A percentile compares a stretch with the other conserved stretches of the same genome.
Conservation (phyloP, 1,284 basidiomycete genomes). For the Gomphus bonarii region DNA sequence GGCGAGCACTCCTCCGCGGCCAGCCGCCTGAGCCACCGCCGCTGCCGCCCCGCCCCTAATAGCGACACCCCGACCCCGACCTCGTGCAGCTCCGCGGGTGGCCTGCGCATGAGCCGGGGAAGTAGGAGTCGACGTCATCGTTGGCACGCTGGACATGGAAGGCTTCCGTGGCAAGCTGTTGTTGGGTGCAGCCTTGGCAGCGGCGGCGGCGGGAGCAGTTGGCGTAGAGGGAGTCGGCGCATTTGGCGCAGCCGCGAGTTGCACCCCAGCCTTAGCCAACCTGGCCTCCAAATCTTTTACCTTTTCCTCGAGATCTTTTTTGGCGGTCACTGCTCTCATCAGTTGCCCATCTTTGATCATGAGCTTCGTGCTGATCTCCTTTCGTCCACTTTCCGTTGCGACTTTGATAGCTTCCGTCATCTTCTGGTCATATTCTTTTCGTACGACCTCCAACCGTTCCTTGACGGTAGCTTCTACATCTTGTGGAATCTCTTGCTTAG, state of each 20-base stretch:
- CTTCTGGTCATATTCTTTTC: constrained; percentile 40
- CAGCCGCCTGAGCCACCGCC: constrained; percentile 13
- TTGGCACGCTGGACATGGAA: constrained; percentile 9
- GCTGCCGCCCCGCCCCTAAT: constrained; percentile 30
- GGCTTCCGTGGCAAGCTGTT: constrained; percentile 12
- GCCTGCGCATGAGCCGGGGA: constrained; percentile 14
- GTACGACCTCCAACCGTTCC: constrained; percentile 35
- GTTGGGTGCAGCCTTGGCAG: neutral
- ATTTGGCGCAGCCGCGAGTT: neutral
- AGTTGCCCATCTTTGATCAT: constrained; percentile 63
- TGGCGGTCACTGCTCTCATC: constrained; percentile 39
- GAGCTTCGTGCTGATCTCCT: constrained; percentile 46
- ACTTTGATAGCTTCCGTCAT: constrained; percentile 29
- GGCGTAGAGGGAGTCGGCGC: constrained; percentile 10
- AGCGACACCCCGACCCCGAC: constrained; percentile 22
- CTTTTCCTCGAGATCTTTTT: constrained; percentile 6
- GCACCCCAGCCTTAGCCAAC: too few species aligned
- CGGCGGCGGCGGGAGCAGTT: neutral
- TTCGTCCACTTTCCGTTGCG: constrained; percentile 56
- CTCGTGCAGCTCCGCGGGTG: constrained; percentile 25
- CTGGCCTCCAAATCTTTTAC: constrained; percentile 59
- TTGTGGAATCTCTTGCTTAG: constrained; percentile 21
- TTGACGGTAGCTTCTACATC: constrained; percentile 35
- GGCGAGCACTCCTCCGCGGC: constrained; percentile 27
- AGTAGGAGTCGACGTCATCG: constrained; percentile 15